Evolutionary conservation across 331 rosid genomes (phyloP).

Genomic region (Telfairia occidentalis): DNA sequence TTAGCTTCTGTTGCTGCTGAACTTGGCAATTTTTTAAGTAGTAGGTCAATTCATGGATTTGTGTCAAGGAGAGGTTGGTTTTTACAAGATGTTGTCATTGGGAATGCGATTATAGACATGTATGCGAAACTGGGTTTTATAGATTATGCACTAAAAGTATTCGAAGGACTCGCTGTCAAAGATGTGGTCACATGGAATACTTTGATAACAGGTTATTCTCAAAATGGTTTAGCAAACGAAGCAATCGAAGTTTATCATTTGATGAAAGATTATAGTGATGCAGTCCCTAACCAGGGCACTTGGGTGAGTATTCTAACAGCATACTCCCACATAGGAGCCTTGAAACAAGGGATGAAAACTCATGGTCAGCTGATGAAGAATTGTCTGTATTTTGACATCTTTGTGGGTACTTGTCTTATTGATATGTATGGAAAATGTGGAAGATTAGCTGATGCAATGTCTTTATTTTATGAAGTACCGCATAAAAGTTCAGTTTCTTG

Average conservation of each 20-base stretch:
- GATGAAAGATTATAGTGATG: constrained; percentile 22
- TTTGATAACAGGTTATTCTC: constrained; percentile 38
- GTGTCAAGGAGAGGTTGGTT: constrained; percentile 30
- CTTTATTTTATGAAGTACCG: constrained; percentile 24
- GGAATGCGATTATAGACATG: constrained; percentile 43
- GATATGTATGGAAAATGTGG: constrained; percentile 55
- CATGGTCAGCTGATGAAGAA: constrained; percentile 36
- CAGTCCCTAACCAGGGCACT: constrained; percentile 35
- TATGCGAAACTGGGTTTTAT: constrained; percentile 35
- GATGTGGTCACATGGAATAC: constrained; percentile 37
- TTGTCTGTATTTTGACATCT: constrained; percentile 25
- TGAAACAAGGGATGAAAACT: constrained; percentile 36
- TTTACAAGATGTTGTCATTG: constrained; percentile 23
- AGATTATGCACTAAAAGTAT: constrained; percentile 22
- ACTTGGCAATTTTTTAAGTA: constrained; percentile 16
- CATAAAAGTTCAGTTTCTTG: constrained; percentile 26
- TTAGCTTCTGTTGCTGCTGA: constrained; percentile 38
- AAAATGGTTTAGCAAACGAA: constrained; percentile 38
- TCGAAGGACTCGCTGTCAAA: constrained; percentile 27
- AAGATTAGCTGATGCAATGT: constrained; percentile 30
- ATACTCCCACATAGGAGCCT: constrained; percentile 30
- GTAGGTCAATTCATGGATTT: constrained; percentile 31
- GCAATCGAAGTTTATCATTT: constrained; percentile 25
- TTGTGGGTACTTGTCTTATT: constrained; percentile 31
- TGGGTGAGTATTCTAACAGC: constrained; percentile 41